These are phyloP conservation scores for Cercis canadensis DNA, from an alignment of 306 rosid genomes.

Conservation along the genomic window DNA sequence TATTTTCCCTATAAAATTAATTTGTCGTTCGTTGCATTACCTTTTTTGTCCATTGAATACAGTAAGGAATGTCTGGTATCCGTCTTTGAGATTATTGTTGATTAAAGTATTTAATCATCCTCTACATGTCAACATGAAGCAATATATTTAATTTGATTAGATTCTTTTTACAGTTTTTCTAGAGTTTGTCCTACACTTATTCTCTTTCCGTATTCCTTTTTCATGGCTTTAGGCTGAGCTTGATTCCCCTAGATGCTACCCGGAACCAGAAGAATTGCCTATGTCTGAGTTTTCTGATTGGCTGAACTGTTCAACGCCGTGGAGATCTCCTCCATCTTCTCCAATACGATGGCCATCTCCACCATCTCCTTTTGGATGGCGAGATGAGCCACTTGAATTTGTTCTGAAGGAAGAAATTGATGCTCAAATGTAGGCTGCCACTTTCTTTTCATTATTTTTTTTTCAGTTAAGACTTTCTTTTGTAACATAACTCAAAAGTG, in stretches of 20 bases:
- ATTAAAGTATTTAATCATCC: slow-evolving; percentile 12
- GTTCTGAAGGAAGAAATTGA: slow-evolving; percentile 40
- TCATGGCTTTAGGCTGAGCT: slow-evolving; percentile 38
- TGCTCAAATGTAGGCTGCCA: slow-evolving; percentile 4
- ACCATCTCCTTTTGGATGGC: slow-evolving; percentile 37
- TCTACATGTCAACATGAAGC: not conserved
- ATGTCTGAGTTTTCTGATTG: slow-evolving; percentile 42
- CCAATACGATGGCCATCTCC: slow-evolving; percentile 38
- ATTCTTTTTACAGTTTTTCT: not conserved
- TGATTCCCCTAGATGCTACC: slow-evolving; percentile 43
- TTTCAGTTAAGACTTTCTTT: not conserved
- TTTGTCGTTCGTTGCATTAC: no score
- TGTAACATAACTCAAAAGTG: not conserved
- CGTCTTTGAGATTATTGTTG: slow-evolving; percentile 11
- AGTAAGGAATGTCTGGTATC: not conserved
- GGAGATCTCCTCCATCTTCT: slow-evolving; percentile 48
- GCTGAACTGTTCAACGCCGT: slow-evolving; percentile 31
- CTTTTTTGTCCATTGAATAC: not conserved
- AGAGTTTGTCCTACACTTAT: not conserved
- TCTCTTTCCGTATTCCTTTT: not conserved
- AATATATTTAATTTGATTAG: not conserved
- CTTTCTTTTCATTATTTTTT: not conserved
- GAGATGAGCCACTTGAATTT: slow-evolving; percentile 34
- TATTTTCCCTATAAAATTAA: no score
- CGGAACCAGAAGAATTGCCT: slow-evolving; percentile 42